phyloP scores from a whole-genome alignment of 768 basidiomycete species.

The Porphyrellus cyaneotinctus region DNA sequence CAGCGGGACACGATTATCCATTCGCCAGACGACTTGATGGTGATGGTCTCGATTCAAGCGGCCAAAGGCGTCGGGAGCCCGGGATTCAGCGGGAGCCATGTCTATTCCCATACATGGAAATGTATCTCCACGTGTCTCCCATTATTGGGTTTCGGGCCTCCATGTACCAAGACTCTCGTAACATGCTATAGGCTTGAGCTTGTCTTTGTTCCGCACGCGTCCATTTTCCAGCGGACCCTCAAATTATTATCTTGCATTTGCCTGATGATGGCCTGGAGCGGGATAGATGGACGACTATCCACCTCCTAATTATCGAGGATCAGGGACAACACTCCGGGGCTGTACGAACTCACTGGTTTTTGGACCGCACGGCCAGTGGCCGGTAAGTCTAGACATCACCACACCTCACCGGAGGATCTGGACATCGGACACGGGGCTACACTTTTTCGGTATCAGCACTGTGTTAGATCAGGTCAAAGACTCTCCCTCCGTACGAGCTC shows the following conservation, averaged over 20 bases:
- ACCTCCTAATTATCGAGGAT: slow-evolving; percentile 11
- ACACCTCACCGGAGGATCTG: neutral
- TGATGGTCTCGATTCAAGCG: neutral
- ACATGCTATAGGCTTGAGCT: neutral
- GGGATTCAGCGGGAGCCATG: neutral
- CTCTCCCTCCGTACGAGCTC: no score
- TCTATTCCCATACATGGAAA: neutral
- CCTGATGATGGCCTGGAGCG: slow-evolving; percentile 14
- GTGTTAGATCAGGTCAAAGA: neutral
- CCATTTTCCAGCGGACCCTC: slow-evolving; percentile 12
- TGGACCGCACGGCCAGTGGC: neutral
- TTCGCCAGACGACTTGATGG: no score
- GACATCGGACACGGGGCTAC: neutral
- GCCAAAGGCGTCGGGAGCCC: slow-evolving; percentile 5
- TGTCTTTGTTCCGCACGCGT: slow-evolving; percentile 2
- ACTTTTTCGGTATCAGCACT: slow-evolving; percentile 5
- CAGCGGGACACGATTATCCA: neutral
- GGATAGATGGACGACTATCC: neutral
- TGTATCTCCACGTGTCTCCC: neutral
- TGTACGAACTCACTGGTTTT: neutral
- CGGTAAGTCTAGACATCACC: neutral
- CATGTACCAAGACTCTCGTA: no score
- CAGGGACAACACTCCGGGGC: neutral
- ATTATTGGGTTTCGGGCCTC: neutral
- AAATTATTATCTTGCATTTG: slow-evolving; percentile 18